These are phyloP conservation scores for Arthroderma sp. DNA, from an alignment of 2,329 filamentous ascomycete species.

Conservation along the genomic window DNA sequence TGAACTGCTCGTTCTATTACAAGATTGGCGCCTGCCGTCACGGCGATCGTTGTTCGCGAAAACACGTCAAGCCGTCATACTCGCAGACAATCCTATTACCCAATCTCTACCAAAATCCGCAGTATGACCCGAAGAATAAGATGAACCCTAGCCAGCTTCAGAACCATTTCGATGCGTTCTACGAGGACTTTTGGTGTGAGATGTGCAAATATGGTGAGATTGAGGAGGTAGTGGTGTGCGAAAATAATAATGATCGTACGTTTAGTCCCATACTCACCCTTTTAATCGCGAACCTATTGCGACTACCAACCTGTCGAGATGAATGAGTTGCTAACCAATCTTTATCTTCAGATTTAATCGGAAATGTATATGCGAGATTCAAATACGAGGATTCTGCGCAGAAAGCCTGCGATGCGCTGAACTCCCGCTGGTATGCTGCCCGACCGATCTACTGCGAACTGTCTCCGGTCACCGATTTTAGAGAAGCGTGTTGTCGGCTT, in stretches of 20 bases:
- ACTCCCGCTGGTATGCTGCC: slow-evolving; percentile 91
- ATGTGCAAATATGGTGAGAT: slow-evolving; percentile 98
- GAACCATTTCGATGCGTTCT: slow-evolving; percentile 99
- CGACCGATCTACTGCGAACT: slow-evolving; percentile 97
- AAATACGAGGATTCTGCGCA: slow-evolving; percentile 98
- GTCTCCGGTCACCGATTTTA: slow-evolving; percentile 91
- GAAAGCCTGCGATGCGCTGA: slow-evolving; percentile 83
- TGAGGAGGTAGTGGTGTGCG: slow-evolving; percentile 95
- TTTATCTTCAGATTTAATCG: slow-evolving; percentile 61
- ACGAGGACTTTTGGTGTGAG: slow-evolving; percentile 99
- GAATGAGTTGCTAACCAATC: slow-evolving; percentile 15
- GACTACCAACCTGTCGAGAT: slow-evolving; percentile 6
- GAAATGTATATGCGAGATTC: slow-evolving; percentile 98
- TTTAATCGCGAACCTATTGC: background rate
- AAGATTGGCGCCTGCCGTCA: slow-evolving; percentile 98
- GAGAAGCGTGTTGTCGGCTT: slow-evolving; percentile 89
- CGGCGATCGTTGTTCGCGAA: slow-evolving; percentile 93
- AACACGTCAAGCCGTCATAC: slow-evolving; percentile 99
- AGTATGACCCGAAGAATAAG: slow-evolving; percentile 90
- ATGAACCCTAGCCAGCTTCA: slow-evolving; percentile 95
- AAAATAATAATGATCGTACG: slow-evolving; percentile 96
- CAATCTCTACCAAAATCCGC: slow-evolving; percentile 97
- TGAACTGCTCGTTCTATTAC: slow-evolving; percentile 99
- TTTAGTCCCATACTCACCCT: slow-evolving; percentile 20
- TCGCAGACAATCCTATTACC: slow-evolving; percentile 94